phyloP scores from a whole-genome alignment of 768 basidiomycete genomes.

The Russula virescens region DNA sequence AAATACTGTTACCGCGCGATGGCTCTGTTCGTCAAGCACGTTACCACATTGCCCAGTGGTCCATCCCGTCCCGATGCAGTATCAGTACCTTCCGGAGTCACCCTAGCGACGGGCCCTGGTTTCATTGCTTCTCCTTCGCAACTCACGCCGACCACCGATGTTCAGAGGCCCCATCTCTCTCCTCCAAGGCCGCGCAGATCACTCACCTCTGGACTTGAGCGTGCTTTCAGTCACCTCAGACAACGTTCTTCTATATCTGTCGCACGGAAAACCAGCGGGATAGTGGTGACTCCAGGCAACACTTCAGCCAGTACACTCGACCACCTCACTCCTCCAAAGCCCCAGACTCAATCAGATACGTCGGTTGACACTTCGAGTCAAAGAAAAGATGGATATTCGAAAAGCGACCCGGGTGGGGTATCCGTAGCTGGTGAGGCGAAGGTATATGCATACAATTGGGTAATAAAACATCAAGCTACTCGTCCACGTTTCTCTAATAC shows the following conservation, averaged over 20 bases:
- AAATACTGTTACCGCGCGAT: slow-evolving; percentile 79
- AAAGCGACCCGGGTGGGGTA: slow-evolving; percentile 20
- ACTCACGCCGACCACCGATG: neutral
- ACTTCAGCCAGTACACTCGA: neutral
- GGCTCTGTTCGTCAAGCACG: slow-evolving; percentile 61
- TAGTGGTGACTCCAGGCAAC: neutral
- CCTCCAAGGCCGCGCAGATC: slow-evolving; percentile 1
- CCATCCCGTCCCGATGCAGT: neutral
- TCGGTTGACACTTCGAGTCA: slow-evolving; percentile 26
- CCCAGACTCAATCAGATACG: slow-evolving; percentile 5
- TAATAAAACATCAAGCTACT: slow-evolving; percentile 28
- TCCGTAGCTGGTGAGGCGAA: slow-evolving; percentile 52
- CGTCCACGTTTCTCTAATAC: neutral
- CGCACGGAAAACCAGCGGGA: neutral
- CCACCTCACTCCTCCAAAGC: slow-evolving; percentile 4
- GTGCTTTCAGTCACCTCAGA: slow-evolving; percentile 1
- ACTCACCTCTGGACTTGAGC: slow-evolving; percentile 4
- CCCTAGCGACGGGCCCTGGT: neutral
- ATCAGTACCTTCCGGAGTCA: neutral
- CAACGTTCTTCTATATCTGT: slow-evolving; percentile 1
- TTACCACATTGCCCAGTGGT: slow-evolving; percentile 43
- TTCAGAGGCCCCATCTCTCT: neutral
- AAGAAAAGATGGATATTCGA: slow-evolving; percentile 16
- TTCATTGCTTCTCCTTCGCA: neutral
- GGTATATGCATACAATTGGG: slow-evolving; percentile 49